phyloP scores from a whole-genome alignment of 352 stramenopile genomes.

The Globisporangium splendens region DNA sequence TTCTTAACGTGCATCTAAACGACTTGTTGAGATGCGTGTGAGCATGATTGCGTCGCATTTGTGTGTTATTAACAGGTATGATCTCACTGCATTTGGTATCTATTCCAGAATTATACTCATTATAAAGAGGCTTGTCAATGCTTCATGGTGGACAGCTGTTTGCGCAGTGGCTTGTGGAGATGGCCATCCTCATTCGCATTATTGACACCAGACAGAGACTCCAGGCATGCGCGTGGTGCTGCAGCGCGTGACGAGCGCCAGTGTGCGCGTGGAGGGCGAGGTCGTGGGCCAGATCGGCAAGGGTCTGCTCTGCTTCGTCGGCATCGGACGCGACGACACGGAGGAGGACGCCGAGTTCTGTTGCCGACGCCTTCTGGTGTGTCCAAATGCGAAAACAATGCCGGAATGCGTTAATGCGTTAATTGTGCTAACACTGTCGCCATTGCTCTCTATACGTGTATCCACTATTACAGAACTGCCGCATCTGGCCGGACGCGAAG shows the following conservation, averaged over 20 bases:
- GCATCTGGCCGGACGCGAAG: slow-evolving; percentile 70
- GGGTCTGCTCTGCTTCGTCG: slow-evolving; percentile 76
- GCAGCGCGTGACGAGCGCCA: slow-evolving; percentile 77
- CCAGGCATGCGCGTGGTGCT: slow-evolving; percentile 77
- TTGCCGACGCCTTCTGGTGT: slow-evolving; percentile 71
- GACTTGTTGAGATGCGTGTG: too few relatives aligned
- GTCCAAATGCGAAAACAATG: neutral
- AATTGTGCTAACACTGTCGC: neutral
- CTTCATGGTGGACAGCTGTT: too few relatives aligned
- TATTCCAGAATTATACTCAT: too few relatives aligned
- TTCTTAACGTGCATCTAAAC: too few relatives aligned
- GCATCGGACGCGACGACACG: slow-evolving; percentile 71
- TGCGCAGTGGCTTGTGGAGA: too few relatives aligned
- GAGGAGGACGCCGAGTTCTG: slow-evolving; percentile 82
- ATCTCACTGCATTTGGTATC: too few relatives aligned
- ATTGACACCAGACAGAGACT: slow-evolving; percentile 6
- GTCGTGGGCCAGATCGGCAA: slow-evolving; percentile 74
- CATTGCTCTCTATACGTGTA: neutral
- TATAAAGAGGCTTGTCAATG: too few relatives aligned
- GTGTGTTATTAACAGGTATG: too few relatives aligned
- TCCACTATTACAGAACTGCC: slow-evolving; percentile 50
- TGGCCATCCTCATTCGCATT: too few relatives aligned
- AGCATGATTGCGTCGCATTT: too few relatives aligned
- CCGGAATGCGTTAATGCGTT: too few relatives aligned
- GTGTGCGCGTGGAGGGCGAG: slow-evolving; percentile 72